Evolutionary conservation across 176 grass and related monocot genomes (phyloP).

Genomic region (Lolium rigidum): DNA sequence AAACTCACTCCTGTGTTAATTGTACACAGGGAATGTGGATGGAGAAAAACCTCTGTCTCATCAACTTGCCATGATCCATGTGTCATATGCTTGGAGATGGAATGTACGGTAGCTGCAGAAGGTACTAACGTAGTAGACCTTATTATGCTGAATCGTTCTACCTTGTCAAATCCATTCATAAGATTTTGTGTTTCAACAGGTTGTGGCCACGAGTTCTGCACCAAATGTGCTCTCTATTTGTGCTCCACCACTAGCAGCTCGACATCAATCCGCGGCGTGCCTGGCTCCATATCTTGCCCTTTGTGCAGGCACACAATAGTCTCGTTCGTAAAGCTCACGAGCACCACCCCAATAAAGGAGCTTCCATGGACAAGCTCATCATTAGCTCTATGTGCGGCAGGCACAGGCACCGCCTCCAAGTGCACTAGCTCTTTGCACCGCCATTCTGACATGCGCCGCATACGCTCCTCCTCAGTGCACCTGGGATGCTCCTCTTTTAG

Average conservation of each 20-base stretch:
- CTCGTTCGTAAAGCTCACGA: slow-evolving; percentile 66
- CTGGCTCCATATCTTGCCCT: slow-evolving; percentile 88
- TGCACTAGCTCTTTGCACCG: slow-evolving; percentile 25
- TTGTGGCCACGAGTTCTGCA: slow-evolving; percentile 97
- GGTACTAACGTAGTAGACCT: slow-evolving; percentile 50
- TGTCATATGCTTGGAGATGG: slow-evolving; percentile 90
- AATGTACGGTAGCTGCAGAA: slow-evolving; percentile 87
- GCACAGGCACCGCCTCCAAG: slow-evolving; percentile 34
- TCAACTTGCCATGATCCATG: slow-evolving; percentile 79
- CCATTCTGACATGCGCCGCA: slow-evolving; percentile 14
- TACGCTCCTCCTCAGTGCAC: slow-evolving; percentile 56
- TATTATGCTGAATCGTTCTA: slow-evolving; percentile 9
- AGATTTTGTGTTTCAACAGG: slow-evolving; percentile 44
- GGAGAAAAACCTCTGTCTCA: slow-evolving; percentile 74
- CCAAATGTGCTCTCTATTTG: slow-evolving; percentile 89
- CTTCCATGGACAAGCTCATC: slow-evolving; percentile 63
- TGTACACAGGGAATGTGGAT: slow-evolving; percentile 78
- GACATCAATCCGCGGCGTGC: slow-evolving; percentile 45
- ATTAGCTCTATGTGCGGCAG: slow-evolving; percentile 46
- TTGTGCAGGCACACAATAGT: slow-evolving; percentile 77
- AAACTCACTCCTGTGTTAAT: slow-evolving; percentile 28
- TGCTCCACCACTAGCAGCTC: slow-evolving; percentile 78
- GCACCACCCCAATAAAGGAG: slow-evolving; percentile 64
- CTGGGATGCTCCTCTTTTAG: slow-evolving; percentile 69
- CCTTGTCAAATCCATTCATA: slow-evolving; percentile 11